Percentiles rank a stretch among this genome's conserved stretches.
Conservation (phyloP, 1,284 basidiomycete genomes). For the Tetrapyrgos nigripes region DNA sequence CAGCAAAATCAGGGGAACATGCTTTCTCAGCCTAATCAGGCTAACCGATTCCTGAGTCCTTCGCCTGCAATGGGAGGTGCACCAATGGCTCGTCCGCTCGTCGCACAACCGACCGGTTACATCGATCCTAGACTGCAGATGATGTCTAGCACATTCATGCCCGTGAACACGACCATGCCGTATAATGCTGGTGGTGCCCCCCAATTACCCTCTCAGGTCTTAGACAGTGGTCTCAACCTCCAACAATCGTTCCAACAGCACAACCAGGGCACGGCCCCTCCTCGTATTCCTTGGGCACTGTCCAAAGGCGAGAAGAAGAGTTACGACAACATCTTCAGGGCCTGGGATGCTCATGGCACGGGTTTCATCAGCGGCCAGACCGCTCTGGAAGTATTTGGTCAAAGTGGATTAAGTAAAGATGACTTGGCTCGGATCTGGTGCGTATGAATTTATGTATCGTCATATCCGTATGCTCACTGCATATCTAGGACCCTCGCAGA, state of each 20-base stretch:
- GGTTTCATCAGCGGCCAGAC: conserved; percentile 91
- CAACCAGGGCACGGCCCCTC: conserved; percentile 77
- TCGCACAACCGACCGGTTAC: conserved; percentile 84
- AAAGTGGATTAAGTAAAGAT: conserved; percentile 89
- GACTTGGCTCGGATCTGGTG: conserved; percentile 96
- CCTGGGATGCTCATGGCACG: conserved; percentile 87
- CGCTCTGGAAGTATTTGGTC: conserved; percentile 94
- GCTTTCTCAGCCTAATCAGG: conserved; percentile 46
- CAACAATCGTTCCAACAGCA: conserved; percentile 84
- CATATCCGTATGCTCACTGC: conserved; percentile 5
- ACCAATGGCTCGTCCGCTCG: conserved; percentile 54
- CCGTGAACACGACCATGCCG: conserved; percentile 68
- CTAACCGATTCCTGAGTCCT: conserved; percentile 63
- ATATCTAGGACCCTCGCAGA: conserved; percentile 86
- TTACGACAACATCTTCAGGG: conserved; percentile 96
- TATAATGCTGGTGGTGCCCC: conserved; percentile 67
- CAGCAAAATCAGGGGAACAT: conserved; percentile 52
- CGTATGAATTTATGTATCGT: conserved; percentile 33
- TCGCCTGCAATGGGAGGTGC: conserved; percentile 54
- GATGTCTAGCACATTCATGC: conserved; percentile 90
- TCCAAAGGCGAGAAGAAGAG: conserved; percentile 94
- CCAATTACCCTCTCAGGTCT: conserved; percentile 71
- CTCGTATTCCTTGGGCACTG: conserved; percentile 89
- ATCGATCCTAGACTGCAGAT: conserved; percentile 84
- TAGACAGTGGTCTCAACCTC: conserved; percentile 57